Evolutionary conservation across 1,284 basidiomycete species (phyloP), one percentile per base, ranked within the genome.

Genomic region (Rhizoctonia solani): DNA sequence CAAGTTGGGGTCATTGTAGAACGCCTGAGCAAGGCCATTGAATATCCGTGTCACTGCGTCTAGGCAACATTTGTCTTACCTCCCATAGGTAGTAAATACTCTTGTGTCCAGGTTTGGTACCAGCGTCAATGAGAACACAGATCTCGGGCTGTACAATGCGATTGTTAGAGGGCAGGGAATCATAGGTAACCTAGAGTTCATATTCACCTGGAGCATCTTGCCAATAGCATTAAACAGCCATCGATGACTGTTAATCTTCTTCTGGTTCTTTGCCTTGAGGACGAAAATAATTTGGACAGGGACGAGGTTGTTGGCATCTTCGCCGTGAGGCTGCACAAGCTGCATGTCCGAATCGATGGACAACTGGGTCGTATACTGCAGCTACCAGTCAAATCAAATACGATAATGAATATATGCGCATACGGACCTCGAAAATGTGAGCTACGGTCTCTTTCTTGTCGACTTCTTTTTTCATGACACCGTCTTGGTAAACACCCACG

Each of bases 151-250:
- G 74, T 42, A 63, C 54, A 71, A n/a, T n/a, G n/a, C n/a, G n/a
- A n/a, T n/a, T n/a, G n/a, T n/a, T n/a, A n/a, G 16, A 53, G 29
- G 32, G 47, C 25, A 54, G 39, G 42, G 42, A 52, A 55, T 44
- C 16, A 21, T 21, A 21, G 1, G 8, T 19, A 23, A 46, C 14
- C 25, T 13, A 11, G 29, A 8, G 55, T 9, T n/a, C 23, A 47
- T 3, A 69, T 68, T 27, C n/a, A 71, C 72, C 72, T 92, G 81
- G 55, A 97, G 79, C 73, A 92, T 90, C 71, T 83, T 85, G 0
- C 94, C 95, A 65, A 99, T 88, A 5, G 93, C 96, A 74, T 98
- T 98, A 83, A 99, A 99, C 32, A 99, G 83, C 96, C 96, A 99
- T 55, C 96, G 87, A 77, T 95, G 93, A 69, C 90, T 93, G 75